A percentile compares a stretch with the other conserved stretches of the same genome.
Conservation (phyloP, 805 yeast species). For the Lipomyces sp. region DNA sequence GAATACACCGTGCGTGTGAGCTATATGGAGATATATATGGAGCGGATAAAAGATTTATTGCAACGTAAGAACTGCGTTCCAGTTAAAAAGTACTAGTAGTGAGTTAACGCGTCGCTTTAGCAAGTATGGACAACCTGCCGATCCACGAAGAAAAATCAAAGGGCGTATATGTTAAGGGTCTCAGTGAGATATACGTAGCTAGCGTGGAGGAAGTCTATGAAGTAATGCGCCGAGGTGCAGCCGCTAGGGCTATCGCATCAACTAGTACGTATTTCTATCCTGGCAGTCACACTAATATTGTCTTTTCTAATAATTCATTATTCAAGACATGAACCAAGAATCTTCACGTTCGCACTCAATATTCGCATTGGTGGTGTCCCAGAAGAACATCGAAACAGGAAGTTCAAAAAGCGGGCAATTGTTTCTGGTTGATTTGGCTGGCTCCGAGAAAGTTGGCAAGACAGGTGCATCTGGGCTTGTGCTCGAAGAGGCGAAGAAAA, state of each 20-base stretch:
- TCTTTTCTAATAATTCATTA: background rate
- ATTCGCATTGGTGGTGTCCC: constrained; percentile 69
- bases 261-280: constrained; percentile 50
- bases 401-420: constrained; percentile 65
- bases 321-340: constrained; percentile 61
- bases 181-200: constrained; percentile 65
- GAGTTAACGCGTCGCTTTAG: constrained; percentile 6
- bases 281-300: background rate
- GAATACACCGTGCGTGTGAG: constrained; percentile 73
- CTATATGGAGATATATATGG: constrained; percentile 82
- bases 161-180: constrained; percentile 74
- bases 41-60: constrained; percentile 72
- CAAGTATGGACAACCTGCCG: constrained; percentile 48
- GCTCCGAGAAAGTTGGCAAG: constrained; percentile 78
- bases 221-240: constrained; percentile 63
- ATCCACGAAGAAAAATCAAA: constrained; percentile 67
- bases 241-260: constrained; percentile 59
- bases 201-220: constrained; percentile 61
- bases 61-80: constrained; percentile 42
- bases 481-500: constrained; percentile 81
- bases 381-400: constrained; percentile 60
- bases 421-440: constrained; percentile 83
- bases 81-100: background rate
- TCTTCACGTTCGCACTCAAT: constrained; percentile 84
- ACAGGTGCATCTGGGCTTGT: constrained; percentile 78